Conservation (phyloP, 2,329 filamentous ascomycete species). For the Trichophyton equinum region DNA sequence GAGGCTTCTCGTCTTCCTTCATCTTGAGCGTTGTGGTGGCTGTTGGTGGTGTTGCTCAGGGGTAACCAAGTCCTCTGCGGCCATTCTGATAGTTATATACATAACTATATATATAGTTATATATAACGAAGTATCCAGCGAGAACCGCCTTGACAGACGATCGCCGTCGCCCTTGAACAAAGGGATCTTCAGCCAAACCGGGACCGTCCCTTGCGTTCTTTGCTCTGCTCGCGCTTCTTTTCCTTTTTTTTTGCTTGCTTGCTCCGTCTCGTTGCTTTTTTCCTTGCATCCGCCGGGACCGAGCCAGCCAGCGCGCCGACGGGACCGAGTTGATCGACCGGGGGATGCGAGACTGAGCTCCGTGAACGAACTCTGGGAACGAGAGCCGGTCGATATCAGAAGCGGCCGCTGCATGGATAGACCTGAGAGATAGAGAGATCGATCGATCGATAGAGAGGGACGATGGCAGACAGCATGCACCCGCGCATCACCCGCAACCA, state of each 20-base stretch:
- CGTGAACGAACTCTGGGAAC: background rate
- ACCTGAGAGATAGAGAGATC: too few species aligned
- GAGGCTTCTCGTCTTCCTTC: background rate
- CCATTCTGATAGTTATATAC: background rate
- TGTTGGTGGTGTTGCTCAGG: background rate
- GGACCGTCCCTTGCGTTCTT: background rate
- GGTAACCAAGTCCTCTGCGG: background rate
- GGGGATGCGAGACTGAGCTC: too few species aligned
- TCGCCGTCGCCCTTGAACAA: background rate
- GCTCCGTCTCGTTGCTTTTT: background rate
- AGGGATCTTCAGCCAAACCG: background rate
- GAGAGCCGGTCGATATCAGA: background rate
- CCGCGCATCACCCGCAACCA: background rate
- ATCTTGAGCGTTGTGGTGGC: background rate
- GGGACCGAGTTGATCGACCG: too few species aligned
- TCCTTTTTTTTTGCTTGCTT: background rate
- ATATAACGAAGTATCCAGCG: too few species aligned
- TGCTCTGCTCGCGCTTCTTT: background rate
- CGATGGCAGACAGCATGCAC: background rate
- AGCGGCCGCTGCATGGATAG: background rate
- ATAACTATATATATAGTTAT: too few species aligned
- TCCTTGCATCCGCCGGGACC: background rate
- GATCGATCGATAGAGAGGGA: background rate
- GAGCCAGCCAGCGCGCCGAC: background rate
- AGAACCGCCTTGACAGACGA: background rate